phyloP scores from a whole-genome alignment of 2,329 filamentous ascomycete species.

The Aspergillus hortae region DNA sequence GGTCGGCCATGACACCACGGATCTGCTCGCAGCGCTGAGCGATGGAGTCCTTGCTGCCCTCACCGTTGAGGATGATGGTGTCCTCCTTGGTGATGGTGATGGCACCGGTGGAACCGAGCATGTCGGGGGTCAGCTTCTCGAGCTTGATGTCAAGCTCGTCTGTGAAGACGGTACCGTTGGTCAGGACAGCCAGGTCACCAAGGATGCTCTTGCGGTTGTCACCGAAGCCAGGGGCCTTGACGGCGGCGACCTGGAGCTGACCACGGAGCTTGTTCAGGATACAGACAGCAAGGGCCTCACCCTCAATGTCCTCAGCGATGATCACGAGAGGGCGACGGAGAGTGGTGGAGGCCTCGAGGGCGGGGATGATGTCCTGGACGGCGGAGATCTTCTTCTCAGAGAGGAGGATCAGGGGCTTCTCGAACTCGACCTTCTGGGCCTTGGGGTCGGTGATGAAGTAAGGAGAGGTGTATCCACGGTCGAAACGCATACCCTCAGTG shows the following conservation, averaged over 20 bases:
- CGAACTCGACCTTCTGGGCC: conserved; percentile 98
- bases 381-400: conserved; percentile 99
- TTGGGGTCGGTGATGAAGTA: conserved; percentile 99
- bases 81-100: conserved; percentile 99
- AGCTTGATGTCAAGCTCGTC: conserved; percentile 99
- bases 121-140: conserved; percentile 92
- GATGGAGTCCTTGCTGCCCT: conserved; percentile 91
- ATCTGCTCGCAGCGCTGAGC: conserved; percentile 98
- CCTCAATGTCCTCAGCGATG: conserved; percentile 98
- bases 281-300: conserved; percentile 96
- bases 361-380: conserved; percentile 97
- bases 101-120: conserved; percentile 94
- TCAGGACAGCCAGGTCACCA: conserved; percentile 90
- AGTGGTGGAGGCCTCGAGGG: conserved; percentile 94
- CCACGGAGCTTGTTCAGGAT: conserved; percentile 99
- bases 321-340: conserved; percentile 93
- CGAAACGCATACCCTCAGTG: conserved; percentile 99
- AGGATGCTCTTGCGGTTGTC: conserved; percentile 99
- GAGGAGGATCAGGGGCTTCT: conserved; percentile 97
- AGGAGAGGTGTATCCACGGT: conserved; percentile 95
- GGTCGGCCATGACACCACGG: conserved; percentile 91
- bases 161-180: conserved; percentile 95
- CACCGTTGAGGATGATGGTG: conserved; percentile 96
- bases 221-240: conserved; percentile 98
- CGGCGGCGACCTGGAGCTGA: conserved; percentile 95